These are phyloP conservation scores for Saccharomyces jurei DNA, from an alignment of 805 yeast genomes.

Conservation along the genomic window DNA sequence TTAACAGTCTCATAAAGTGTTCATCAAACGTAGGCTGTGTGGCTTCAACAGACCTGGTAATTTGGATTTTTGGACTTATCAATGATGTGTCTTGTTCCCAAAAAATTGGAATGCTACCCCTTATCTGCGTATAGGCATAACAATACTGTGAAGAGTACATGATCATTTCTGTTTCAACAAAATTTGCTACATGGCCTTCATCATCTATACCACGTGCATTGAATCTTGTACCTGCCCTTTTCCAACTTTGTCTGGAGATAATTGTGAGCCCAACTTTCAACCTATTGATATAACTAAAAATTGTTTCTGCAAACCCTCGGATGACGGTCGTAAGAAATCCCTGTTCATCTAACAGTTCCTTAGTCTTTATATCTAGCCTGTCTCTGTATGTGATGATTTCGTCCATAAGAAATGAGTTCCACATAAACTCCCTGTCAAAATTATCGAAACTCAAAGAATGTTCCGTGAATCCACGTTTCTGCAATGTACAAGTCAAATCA, in stretches of 20 bases:
- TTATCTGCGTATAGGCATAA: slow-evolving; percentile 75
- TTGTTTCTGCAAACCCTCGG: slow-evolving; percentile 88
- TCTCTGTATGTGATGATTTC: slow-evolving; percentile 69
- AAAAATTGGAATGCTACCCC: slow-evolving; percentile 92
- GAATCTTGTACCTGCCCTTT: slow-evolving; percentile 91
- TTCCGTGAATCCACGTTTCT: slow-evolving; percentile 53
- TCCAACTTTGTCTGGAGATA: slow-evolving; percentile 89
- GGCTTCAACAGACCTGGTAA: slow-evolving; percentile 84
- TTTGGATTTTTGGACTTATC: slow-evolving; percentile 76
- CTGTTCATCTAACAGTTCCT: slow-evolving; percentile 56
- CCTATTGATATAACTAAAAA: slow-evolving; percentile 33
- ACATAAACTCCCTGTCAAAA: slow-evolving; percentile 82
- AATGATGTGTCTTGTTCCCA: slow-evolving; percentile 96
- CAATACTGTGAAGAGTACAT: slow-evolving; percentile 44
- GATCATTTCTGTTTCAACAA: slow-evolving; percentile 86
- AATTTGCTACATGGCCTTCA: slow-evolving; percentile 90
- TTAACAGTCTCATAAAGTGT: slow-evolving; percentile 64
- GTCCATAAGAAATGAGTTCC: slow-evolving; percentile 88
- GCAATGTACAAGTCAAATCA: slow-evolving; percentile 82
- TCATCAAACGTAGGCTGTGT: slow-evolving; percentile 81
- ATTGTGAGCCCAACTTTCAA: slow-evolving; percentile 53
- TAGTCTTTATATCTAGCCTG: slow-evolving; percentile 52
- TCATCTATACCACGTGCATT: slow-evolving; percentile 94
- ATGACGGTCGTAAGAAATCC: slow-evolving; percentile 86
- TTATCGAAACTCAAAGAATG: slow-evolving; percentile 44